Percentiles rank a stretch among this genome's conserved stretches.
phyloP scores from a whole-genome alignment of 306 rosid genomes.

The Vachellia pachyceras region DNA sequence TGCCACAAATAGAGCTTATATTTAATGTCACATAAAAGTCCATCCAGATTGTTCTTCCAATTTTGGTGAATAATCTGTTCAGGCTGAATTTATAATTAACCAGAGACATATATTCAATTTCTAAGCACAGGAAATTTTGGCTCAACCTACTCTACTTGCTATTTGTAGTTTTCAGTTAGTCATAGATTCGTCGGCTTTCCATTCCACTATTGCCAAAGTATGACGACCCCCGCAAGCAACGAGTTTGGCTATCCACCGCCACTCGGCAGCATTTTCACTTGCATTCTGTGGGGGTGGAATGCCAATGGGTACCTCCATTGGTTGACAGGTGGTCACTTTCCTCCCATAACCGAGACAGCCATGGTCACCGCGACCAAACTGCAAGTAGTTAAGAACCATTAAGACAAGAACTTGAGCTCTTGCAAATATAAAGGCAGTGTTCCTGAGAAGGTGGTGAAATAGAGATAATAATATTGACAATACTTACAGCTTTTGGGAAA shows the following conservation, averaged over 20 bases:
- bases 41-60: conserved; percentile 1
- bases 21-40: background rate
- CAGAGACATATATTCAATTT: background rate
- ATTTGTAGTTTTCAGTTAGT: conserved; percentile 39
- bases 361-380: conserved; percentile 98
- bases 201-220: conserved; percentile 81
- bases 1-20: background rate
- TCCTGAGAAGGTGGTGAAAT: background rate
- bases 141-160: conserved; percentile 37
- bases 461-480: conserved; percentile 18
- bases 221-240: conserved; percentile 98
- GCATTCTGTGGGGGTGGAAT: conserved; percentile 55
- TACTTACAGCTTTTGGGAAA: too few species aligned
- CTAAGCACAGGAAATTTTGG: conserved; percentile 22
- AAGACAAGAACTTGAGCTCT: background rate
- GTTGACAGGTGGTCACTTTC: conserved; percentile 94
- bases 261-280: conserved; percentile 44
- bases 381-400: conserved; percentile 26
- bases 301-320: conserved; percentile 85
- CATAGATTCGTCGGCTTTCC: conserved; percentile 59
- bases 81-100: conserved; percentile 9
- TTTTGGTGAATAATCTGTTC: background rate
- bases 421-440: background rate
- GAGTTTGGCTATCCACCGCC: conserved; percentile 79
- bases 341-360: conserved; percentile 98